Evolutionary conservation across 768 basidiomycete genomes (phyloP), one percentile per base, ranked within the genome.

Genomic region (Cystobasidium ongulense): DNA sequence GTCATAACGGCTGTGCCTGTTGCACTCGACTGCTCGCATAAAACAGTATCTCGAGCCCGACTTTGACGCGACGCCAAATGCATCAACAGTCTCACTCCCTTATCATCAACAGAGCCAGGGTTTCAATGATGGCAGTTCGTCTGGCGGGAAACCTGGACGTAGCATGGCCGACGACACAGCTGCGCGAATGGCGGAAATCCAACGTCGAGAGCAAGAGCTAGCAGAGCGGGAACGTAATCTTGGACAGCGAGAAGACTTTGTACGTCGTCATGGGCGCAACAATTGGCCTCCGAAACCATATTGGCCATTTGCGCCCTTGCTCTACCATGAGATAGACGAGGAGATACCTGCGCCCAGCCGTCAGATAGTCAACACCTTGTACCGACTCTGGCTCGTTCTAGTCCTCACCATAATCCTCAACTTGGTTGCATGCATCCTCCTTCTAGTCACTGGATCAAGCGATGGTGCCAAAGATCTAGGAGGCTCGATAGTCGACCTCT

Each of bases 341-440:
- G 92, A 93, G 82, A 93, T 97, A 71, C 92, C 92, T 17, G 87
- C 90, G 75, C 85, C 86, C 0, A 90, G 89, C 72, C 87, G 87
- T 75, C 84, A 87, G 2, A 86, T 92, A 75, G 89, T 97, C 77
- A 89, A 88, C 61, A 87, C 91, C 41, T 82, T 99, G 74, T 98
- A 90, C 80, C 88, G 91, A 79, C 86, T 98, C 78, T 99, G 96
- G 96, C 88, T 98, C 53, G 87, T 92, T 75, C 89, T 99, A 27
- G 78, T 88, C 27, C 86, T 82, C 43, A 93, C 92, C 7, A 84
- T 98, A 64, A 81, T 94, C 79, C 76, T 97, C 80, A 99, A 99
- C 84, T 85, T 96, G 83, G 84, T 97, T 65, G 90, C 90, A 31
- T 94, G 90, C 81, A 88, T 98, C 79, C 86, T 90, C 79, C 84